Conservation (phyloP, 2,329 filamentous ascomycete genomes). For the Neobulgaria alba region DNA sequence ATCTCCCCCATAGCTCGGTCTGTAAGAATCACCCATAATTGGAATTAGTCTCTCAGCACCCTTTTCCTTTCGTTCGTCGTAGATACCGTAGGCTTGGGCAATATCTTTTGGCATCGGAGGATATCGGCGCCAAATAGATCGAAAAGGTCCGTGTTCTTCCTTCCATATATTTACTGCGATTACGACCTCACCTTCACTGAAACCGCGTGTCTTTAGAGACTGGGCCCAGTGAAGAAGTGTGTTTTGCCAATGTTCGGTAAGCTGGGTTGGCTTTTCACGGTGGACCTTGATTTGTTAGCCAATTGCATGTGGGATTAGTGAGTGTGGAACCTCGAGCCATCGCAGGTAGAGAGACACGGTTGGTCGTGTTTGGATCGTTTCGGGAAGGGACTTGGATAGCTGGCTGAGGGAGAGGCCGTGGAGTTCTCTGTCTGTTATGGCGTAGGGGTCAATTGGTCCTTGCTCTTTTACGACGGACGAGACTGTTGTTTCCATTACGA, state of each 20-base stretch:
- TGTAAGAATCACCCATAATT: too few relatives aligned
- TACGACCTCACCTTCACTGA: slow-evolving; percentile 11
- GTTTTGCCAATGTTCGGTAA: slow-evolving; percentile 19
- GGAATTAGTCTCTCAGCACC: too few relatives aligned
- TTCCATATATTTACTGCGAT: slow-evolving; percentile 15
- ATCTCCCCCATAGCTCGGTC: too few relatives aligned
- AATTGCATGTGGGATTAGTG: neutral
- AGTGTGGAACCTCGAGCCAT: slow-evolving; percentile 18
- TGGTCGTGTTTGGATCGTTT: slow-evolving; percentile 5
- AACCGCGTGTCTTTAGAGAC: slow-evolving; percentile 13
- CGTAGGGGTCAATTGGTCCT: slow-evolving; percentile 8
- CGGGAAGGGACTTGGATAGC: slow-evolving; percentile 13
- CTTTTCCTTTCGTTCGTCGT: too few relatives aligned
- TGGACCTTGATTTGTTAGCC: slow-evolving; percentile 5
- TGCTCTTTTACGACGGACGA: too few relatives aligned
- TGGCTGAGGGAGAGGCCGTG: slow-evolving; percentile 12
- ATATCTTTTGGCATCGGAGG: neutral
- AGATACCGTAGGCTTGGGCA: neutral
- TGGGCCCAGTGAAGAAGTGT: slow-evolving; percentile 20
- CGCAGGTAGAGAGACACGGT: slow-evolving; percentile 18
- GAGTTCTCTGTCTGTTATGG: slow-evolving; percentile 14
- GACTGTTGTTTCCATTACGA: too few relatives aligned
- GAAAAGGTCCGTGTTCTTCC: slow-evolving; percentile 6
- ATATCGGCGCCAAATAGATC: neutral
- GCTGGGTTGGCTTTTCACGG: slow-evolving; percentile 7